Base-by-base conservation (phyloP, 2,329 filamentous ascomycete species). In the Penicillium rolfsii region DNA sequence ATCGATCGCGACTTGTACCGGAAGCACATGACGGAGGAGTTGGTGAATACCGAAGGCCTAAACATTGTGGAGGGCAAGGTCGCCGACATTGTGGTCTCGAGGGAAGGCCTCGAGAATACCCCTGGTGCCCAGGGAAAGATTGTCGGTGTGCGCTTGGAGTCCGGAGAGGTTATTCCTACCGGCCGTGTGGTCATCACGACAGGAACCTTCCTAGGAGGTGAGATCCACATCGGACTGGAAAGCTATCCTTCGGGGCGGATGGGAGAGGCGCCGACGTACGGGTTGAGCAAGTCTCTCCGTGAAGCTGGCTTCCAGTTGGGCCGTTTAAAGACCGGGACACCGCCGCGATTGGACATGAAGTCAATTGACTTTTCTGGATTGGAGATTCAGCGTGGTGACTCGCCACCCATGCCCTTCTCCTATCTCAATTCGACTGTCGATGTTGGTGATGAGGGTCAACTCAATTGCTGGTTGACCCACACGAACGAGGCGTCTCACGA, bases 161-260 rank as follows among this genome's bases (percentile, higher is more conserved):
- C 91, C 50, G 95, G 95, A 33, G 89, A 96, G 74, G 81, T 96
- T 16, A 85, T 99, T 65, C 85, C 88, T 1, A 91, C 94, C 0
- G 87, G 84, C 50, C 88, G 89, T 63, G 93, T 98, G 38, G 86
- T 99, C 26, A 97, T 99, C 68, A 98, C 95, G 0, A 99, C 95
- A 0, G 95, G 95, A 0, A 99, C 95, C 0, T 99, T 99, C 72
- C 79, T 99, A 5, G 90, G 94, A 11, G 95, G 93, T 19, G 95
- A 99, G 77, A 99, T 99, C 64, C 95, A 99, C 70, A 96, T 99
- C 63, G 95, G 93, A 0, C 80, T 98, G 7, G 85, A 96, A 56
- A 85, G 84, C 3, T 97, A 87, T 72, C 93, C 95, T 0, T 91
- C 95, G 0, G 95, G 95, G 1, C 87, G 95, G 8, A 93, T 99